Evolutionary conservation across 1,139 yeast species (phyloP).

Genomic region (Yamadazyma oceani): DNA sequence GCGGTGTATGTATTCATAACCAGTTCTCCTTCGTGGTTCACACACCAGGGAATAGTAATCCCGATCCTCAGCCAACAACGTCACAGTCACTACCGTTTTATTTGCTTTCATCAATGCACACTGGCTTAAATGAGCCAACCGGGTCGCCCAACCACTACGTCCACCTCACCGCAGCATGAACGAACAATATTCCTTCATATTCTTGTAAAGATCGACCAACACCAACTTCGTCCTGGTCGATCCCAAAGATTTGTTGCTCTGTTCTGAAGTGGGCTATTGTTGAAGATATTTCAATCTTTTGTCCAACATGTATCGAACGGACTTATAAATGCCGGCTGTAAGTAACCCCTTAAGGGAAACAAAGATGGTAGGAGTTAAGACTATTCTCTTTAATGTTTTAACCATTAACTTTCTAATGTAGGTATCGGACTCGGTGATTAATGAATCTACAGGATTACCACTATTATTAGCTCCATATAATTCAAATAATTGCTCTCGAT

Average conservation of each 20-base stretch:
- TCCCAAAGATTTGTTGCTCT: too few relatives aligned
- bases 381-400: slow-evolving; percentile 55
- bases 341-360: slow-evolving; percentile 83
- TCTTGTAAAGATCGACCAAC: too few relatives aligned
- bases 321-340: slow-evolving; percentile 80
- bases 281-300: slow-evolving; percentile 43
- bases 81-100: neutral
- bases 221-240: too few relatives aligned
- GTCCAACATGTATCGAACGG: slow-evolving; percentile 75
- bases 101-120: neutral
- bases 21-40: too few relatives aligned
- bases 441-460: neutral
- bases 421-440: slow-evolving; percentile 9
- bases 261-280: neutral
- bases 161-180: too few relatives aligned
- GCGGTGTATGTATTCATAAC: too few relatives aligned
- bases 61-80: too few relatives aligned
- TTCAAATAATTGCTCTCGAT: neutral
- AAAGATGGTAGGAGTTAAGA: slow-evolving; percentile 64
- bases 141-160: too few relatives aligned
- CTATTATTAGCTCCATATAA: neutral
- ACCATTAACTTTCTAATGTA: slow-evolving; percentile 38
- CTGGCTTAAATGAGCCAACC: too few relatives aligned
- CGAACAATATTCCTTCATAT: too few relatives aligned
- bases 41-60: too few relatives aligned